Evolutionary conservation across 148 eudicot genomes (phyloP).

Genomic region (Agrostemma githago): DNA sequence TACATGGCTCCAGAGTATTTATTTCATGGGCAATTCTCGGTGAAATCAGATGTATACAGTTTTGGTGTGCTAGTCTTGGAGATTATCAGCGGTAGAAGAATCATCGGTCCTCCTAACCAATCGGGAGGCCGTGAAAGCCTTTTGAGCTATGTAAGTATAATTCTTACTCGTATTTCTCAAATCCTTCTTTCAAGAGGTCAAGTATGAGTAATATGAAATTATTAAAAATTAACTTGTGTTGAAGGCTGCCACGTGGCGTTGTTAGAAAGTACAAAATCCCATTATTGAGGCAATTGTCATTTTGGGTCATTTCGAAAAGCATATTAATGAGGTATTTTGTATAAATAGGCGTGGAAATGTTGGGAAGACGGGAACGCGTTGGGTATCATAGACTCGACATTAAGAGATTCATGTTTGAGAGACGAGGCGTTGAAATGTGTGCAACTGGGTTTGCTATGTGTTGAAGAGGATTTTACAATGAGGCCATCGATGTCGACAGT

Average conservation of each 20-base stretch:
- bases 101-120: neutral
- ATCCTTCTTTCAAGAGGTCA: no score
- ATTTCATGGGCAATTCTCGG: conserved; percentile 15
- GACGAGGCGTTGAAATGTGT: conserved; percentile 18
- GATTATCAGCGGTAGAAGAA: conserved; percentile 13
- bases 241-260: no score
- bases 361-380: conserved; percentile 11
- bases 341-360: conserved; percentile 10
- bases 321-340: no score
- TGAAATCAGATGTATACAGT: conserved; percentile 15
- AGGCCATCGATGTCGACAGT: conserved; percentile 20
- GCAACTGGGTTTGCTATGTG: conserved; percentile 8
- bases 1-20: conserved; percentile 22
- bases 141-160: neutral
- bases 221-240: no score
- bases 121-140: conserved; percentile 2
- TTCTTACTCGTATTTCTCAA: no score
- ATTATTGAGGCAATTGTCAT: no score
- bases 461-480: conserved; percentile 15
- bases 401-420: neutral
- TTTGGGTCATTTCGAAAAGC: no score
- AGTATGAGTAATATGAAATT: no score
- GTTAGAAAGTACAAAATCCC: no score
- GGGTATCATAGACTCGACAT: conserved; percentile 11
- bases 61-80: conserved; percentile 20